Conservation (phyloP, 2,329 filamentous ascomycete species). For the Plenodomus tracheiphilus region DNA sequence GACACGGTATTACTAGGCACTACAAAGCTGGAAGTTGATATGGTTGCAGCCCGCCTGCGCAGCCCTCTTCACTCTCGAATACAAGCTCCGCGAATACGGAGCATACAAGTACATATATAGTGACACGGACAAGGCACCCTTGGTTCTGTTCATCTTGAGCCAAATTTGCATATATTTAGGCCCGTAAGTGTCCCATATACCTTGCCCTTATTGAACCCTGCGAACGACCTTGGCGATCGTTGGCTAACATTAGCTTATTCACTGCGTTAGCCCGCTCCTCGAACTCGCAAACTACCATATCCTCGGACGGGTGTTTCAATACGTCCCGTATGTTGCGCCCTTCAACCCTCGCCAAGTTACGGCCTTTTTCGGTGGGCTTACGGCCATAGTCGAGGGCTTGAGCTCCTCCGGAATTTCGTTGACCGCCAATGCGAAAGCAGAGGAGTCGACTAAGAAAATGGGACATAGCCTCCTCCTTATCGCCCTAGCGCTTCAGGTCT, state of each 20-base stretch:
- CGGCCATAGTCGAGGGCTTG: slow-evolving; percentile 53
- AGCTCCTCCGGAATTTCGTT: slow-evolving; percentile 54
- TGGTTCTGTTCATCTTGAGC: slow-evolving; percentile 44
- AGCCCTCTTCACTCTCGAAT: slow-evolving; percentile 59
- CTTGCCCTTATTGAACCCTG: no score
- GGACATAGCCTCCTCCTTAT: slow-evolving; percentile 53
- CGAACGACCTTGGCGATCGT: not conserved
- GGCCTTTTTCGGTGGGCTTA: slow-evolving; percentile 59
- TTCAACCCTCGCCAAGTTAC: slow-evolving; percentile 60
- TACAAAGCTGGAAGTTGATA: slow-evolving; percentile 60
- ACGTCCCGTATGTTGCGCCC: slow-evolving; percentile 61
- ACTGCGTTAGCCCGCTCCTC: slow-evolving; percentile 14
- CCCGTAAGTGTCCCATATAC: slow-evolving; percentile 26
- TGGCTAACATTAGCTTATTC: not conserved
- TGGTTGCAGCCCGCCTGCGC: slow-evolving; percentile 57
- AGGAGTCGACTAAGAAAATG: slow-evolving; percentile 35
- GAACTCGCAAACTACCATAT: slow-evolving; percentile 60
- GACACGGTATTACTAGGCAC: no score
- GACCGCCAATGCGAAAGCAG: slow-evolving; percentile 43
- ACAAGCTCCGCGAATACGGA: slow-evolving; percentile 56
- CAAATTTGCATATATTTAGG: slow-evolving; percentile 38
- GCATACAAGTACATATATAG: slow-evolving; percentile 53
- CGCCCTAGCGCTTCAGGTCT: slow-evolving; percentile 54
- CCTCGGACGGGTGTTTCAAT: slow-evolving; percentile 61
- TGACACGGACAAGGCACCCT: no score